Evolutionary conservation across 805 yeast species (phyloP), one percentile per base, ranked within the genome.

Genomic region (Saccharomycopsis fodiens): DNA sequence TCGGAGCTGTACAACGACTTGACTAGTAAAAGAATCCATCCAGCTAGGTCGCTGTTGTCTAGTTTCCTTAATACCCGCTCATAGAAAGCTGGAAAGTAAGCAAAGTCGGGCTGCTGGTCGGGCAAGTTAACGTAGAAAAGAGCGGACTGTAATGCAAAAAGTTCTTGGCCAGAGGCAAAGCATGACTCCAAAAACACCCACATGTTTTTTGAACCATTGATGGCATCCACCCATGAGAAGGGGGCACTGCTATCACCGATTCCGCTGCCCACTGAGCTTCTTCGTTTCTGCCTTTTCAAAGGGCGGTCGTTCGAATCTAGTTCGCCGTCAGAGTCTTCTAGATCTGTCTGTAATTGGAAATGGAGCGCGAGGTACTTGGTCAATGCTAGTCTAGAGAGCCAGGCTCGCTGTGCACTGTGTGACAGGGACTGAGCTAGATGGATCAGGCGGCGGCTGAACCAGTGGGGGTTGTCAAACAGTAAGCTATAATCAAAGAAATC

Each of bases 401-500:
- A 47, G 12, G 21, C 40, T 13, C 44, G 16, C 20, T 44, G 42
- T 8, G 23, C 27, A n/a, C n/a, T n/a, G n/a, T n/a, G n/a, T n/a
- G n/a, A n/a, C n/a, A n/a, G n/a, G n/a, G n/a, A n/a, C 17, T 23
- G 29, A 15, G 35, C 29, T 12, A 43, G 21, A n/a, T 19, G 44
- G 17, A 47, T 44, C 29, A 19, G 32, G 13, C 41, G 23, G n/a
- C 40, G 19, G n/a, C 41, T 39, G 35, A 47, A 47, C 51, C 51
- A 47, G 39, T 47, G 49, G 8, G n/a, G 6, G 3, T 41, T 13
- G 10, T 17, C 16, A 37, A 31, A 35, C 20, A 32, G 34, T 17
- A 45, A 22, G 4, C 13, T 17, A n/a, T 17, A 21, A 31, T 47
- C 48, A 37, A 34, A 47, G 30, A 35, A 41, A 2, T 32, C 40